These are phyloP conservation scores for Sclerotinia subarctica DNA, from an alignment of 2,329 filamentous ascomycete species.

Conservation along the genomic window DNA sequence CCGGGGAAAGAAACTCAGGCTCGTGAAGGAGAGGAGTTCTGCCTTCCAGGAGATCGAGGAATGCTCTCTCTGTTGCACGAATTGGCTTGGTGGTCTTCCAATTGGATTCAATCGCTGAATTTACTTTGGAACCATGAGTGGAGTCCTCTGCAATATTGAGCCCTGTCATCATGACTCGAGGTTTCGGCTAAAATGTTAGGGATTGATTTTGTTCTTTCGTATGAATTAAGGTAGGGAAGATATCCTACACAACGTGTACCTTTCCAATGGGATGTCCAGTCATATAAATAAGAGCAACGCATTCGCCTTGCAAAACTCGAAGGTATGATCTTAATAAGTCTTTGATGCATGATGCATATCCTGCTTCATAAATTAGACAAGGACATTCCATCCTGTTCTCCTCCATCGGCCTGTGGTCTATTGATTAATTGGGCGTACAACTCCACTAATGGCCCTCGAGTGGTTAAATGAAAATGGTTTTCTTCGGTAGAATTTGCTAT, in stretches of 20 bases:
- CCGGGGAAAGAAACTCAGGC: not conserved
- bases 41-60: conserved; percentile 9
- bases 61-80: not conserved
- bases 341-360: not conserved
- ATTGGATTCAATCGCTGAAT: not conserved
- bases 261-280: not conserved
- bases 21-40: conserved; percentile 6
- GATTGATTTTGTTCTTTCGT: not conserved
- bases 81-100: conserved; percentile 6
- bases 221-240: not conserved
- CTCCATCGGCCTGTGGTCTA: too few species aligned
- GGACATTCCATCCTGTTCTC: not conserved
- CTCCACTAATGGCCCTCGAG: too few species aligned
- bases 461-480: too few species aligned
- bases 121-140: not conserved
- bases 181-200: not conserved
- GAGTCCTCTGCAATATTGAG: not conserved
- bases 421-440: too few species aligned
- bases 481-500: not conserved
- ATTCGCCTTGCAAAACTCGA: not conserved
- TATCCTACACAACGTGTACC: too few species aligned
- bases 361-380: not conserved
- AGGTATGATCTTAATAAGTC: not conserved
- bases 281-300: not conserved
- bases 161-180: not conserved